Evolutionary conservation across 2,329 filamentous ascomycete genomes (phyloP).

Genomic region (Sporothrix dimorphospora): DNA sequence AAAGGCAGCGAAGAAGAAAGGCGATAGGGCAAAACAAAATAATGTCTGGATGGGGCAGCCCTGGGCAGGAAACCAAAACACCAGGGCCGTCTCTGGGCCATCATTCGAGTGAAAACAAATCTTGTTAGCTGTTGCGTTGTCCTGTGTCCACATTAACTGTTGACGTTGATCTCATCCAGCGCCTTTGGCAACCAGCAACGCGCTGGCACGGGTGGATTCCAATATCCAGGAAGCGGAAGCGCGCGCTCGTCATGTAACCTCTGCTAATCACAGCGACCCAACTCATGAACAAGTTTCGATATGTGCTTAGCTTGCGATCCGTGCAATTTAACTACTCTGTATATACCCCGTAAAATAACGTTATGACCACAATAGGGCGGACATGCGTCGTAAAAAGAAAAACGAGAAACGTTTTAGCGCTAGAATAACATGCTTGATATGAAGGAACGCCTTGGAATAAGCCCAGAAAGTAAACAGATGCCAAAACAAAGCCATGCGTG

Average conservation of each 20-base stretch:
- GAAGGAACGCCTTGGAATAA: not conserved
- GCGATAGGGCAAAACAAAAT: not conserved
- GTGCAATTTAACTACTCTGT: not conserved
- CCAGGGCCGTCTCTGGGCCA: too few relatives aligned
- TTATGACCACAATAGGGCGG: not conserved
- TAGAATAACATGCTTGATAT: not conserved
- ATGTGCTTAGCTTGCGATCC: not conserved
- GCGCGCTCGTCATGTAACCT: conserved; percentile 24
- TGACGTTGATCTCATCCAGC: not conserved
- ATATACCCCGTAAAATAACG: not conserved
- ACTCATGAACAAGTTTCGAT: not conserved
- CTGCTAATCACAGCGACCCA: not conserved
- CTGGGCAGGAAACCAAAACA: not conserved
- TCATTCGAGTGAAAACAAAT: not conserved
- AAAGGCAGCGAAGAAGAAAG: not conserved
- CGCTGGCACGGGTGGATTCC: not conserved
- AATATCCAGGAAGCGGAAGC: conserved; percentile 10
- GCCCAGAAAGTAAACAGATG: not conserved
- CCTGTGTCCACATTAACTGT: not conserved
- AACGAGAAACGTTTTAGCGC: too few relatives aligned
- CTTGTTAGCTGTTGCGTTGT: not conserved
- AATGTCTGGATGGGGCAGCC: not conserved
- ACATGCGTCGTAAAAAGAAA: not conserved
- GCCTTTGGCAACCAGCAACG: not conserved
- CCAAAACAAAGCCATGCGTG: not conserved